Evolutionary conservation across 257 asterid species (phyloP).

Genomic region (Gentiana macrophylla): DNA sequence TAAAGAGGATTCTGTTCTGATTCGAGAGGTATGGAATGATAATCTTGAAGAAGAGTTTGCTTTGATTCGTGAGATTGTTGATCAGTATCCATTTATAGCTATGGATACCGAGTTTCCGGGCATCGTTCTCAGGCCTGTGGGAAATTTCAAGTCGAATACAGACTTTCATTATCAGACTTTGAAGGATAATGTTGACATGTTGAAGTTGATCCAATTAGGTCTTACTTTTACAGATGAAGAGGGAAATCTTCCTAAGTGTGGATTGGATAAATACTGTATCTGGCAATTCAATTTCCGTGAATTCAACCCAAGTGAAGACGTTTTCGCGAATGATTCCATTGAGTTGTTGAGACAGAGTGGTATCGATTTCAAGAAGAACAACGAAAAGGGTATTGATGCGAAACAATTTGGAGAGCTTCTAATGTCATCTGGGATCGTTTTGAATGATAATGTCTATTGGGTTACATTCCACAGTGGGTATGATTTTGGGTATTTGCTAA

Average conservation of each 20-base stretch:
- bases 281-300: conserved; percentile 82
- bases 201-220: conserved; percentile 69
- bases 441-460: conserved; percentile 58
- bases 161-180: conserved; percentile 55
- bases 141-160: conserved; percentile 41
- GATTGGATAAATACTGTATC: conserved; percentile 47
- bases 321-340: conserved; percentile 49
- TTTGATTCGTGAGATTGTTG: conserved; percentile 50
- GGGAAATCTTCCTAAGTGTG: conserved; percentile 61
- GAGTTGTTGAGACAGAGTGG: conserved; percentile 60
- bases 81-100: conserved; percentile 55
- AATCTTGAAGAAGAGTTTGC: conserved; percentile 61
- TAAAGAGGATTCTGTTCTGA: conserved; percentile 50
- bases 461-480: conserved; percentile 73
- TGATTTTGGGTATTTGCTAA: conserved; percentile 66
- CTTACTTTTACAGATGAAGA: conserved; percentile 58
- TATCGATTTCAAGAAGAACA: conserved; percentile 44
- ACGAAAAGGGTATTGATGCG: conserved; percentile 44
- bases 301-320: conserved; percentile 56
- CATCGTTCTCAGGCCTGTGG: conserved; percentile 47
- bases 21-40: conserved; percentile 70
- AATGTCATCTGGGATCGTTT: conserved; percentile 69
- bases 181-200: conserved; percentile 58
- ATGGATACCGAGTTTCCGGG: conserved; percentile 87
- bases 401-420: conserved; percentile 57